Percentiles rank a stretch among this genome's conserved stretches.
phyloP scores from a whole-genome alignment of 805 yeast species.

The Pichia gijzeniarum region DNA sequence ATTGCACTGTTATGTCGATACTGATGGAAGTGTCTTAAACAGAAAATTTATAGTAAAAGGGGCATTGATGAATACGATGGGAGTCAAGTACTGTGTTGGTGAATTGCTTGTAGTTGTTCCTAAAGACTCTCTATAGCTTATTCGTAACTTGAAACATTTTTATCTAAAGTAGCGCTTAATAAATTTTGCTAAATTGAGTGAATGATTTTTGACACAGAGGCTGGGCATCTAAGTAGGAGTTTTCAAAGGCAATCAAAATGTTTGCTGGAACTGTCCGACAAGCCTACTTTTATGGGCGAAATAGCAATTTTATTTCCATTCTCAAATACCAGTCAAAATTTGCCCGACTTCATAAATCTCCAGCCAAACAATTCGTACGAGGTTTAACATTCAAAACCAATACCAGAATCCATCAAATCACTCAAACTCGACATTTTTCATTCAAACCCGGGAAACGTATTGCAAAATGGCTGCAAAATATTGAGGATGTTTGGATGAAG shows the following conservation, averaged over 20 bases:
- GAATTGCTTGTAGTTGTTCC: slow-evolving; percentile 25
- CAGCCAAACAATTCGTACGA: neutral
- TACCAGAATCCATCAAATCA: neutral
- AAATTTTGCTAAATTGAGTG: no score
- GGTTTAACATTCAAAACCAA: neutral
- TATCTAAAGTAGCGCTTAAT: neutral
- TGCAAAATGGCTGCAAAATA: neutral
- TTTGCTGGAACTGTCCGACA: no score
- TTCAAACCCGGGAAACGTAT: slow-evolving; percentile 5
- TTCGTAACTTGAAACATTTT: neutral
- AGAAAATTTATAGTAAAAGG: slow-evolving; percentile 22
- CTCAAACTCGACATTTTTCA: neutral
- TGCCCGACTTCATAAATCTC: no score
- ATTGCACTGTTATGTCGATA: slow-evolving; percentile 20
- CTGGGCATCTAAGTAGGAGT: no score
- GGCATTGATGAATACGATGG: slow-evolving; percentile 15
- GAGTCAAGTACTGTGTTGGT: slow-evolving; percentile 20
- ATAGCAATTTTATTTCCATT: no score
- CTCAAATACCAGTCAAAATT: no score
- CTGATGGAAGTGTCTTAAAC: slow-evolving; percentile 4
- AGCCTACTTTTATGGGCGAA: no score
- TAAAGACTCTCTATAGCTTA: slow-evolving; percentile 1
- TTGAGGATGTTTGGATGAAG: slow-evolving; percentile 17
- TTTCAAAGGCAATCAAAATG: no score
- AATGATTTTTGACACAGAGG: no score